Base-by-base conservation (phyloP, 148 eudicot species). In the Gaultheria prostrata region DNA sequence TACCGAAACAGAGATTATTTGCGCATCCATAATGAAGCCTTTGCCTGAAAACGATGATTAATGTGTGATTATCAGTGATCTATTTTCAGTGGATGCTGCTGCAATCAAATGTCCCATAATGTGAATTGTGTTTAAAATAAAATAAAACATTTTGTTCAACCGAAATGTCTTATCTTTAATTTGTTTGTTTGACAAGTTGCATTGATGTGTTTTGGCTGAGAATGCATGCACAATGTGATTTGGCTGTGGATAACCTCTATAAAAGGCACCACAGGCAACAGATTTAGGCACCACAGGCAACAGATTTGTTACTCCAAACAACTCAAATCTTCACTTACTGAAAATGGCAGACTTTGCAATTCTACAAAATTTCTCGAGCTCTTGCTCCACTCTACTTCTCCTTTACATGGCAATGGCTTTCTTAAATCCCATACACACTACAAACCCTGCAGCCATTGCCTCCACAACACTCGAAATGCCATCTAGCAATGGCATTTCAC, bases 321-420 rank as follows among this genome's bases (percentile, higher is more conserved):
- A 18, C n/a, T 17, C 1, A 6, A 18, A 18, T 56, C 63, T 21
- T 8, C 8, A 59, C 26, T 21, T 21, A 7, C 65, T 59, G 26
- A 21, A 21, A 59, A 59, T 59, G 61, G 61, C 61, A 18, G 18
- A 56, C 61, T 3, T 56, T 5, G 0, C 24, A 6, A 21, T 6
- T 21, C 8, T 21, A 57, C 63, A 0, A 57, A 57, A 57, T 57
- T 21, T 61, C 28, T 61, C 28, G 67, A 8, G 67, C 67, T 20
- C 63, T 20, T 20, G 24, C 24, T 57, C 24, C 28, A 61, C 67
- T 57, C 65, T 59, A 21, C 65, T 59, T 21, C 65, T 54, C 59
- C 59, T 59, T 59, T 8, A 3, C 72, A 67, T 67, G 71, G 71
- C 33, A 65, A 65, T 65, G 71, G 71, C 33, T 65, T 65, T 65